phyloP scores from a whole-genome alignment of 2,329 filamentous ascomycete species.

The Epichloe sylvatica region DNA sequence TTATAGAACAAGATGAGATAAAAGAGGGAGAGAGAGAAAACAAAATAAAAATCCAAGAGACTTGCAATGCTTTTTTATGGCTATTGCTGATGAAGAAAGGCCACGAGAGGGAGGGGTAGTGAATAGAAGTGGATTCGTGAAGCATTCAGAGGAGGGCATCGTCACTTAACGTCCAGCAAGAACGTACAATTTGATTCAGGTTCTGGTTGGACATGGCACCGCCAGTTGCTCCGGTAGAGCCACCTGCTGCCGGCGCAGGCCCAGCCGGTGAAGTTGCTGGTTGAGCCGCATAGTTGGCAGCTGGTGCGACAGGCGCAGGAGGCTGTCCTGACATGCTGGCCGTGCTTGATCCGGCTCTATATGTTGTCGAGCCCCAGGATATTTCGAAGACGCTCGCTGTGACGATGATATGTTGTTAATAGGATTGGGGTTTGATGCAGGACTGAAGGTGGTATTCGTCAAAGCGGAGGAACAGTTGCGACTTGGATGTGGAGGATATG shows the following conservation, averaged over 20 bases:
- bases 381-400: not conserved
- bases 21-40: not conserved
- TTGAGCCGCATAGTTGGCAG: slow-evolving; percentile 19
- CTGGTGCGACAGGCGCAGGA: slow-evolving; percentile 16
- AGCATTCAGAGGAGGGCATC: slow-evolving; percentile 9
- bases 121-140: not conserved
- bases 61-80: not conserved
- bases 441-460: not conserved
- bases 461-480: not conserved
- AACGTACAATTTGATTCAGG: slow-evolving; percentile 83
- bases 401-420: not conserved
- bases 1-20: not conserved
- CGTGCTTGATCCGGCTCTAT: not conserved
- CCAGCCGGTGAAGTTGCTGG: slow-evolving; percentile 21
- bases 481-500: too few species aligned
- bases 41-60: too few species aligned
- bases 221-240: slow-evolving; percentile 15
- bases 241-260: slow-evolving; percentile 17
- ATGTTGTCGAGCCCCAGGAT: not conserved
- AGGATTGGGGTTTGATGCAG: not conserved
- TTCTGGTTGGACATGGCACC: slow-evolving; percentile 66
- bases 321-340: slow-evolving; percentile 21
- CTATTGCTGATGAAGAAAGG: not conserved
- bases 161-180: not conserved
- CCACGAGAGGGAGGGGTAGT: not conserved